Evolutionary conservation across 768 basidiomycete species (phyloP).

Genomic region (Xerocomus brunneocitrinus): DNA sequence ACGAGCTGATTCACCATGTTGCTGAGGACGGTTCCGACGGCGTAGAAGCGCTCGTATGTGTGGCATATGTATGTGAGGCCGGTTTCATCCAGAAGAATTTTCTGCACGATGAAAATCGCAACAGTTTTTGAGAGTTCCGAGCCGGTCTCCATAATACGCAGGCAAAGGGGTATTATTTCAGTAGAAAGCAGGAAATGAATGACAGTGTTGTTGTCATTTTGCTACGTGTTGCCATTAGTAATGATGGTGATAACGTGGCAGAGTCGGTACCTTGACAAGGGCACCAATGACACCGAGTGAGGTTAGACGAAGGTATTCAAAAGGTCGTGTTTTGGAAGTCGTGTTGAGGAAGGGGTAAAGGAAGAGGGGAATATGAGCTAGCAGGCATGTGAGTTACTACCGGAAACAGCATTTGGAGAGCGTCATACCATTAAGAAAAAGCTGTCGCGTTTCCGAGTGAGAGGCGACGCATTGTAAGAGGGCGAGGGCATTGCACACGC

Average conservation of each 20-base stretch:
- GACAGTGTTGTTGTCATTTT: constrained; percentile 99
- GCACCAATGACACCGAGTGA: constrained; percentile 99
- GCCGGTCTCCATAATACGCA: constrained; percentile 99
- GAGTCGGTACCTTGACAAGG: constrained; percentile 77
- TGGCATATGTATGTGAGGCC: constrained; percentile 98
- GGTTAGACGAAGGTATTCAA: constrained; percentile 98
- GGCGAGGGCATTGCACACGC: constrained; percentile 98
- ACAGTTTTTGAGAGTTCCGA: constrained; percentile 98
- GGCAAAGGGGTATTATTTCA: constrained; percentile 98
- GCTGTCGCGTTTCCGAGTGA: constrained; percentile 90
- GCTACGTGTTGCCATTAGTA: constrained; percentile 44
- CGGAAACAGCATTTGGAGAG: background rate
- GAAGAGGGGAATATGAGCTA: constrained; percentile 92
- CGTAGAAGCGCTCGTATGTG: constrained; percentile 99
- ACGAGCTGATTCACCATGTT: constrained; percentile 99
- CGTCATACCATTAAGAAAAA: constrained; percentile 83
- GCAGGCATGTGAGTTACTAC: background rate
- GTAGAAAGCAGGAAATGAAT: constrained; percentile 99
- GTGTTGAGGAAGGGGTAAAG: constrained; percentile 99
- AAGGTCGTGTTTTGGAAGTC: constrained; percentile 97
- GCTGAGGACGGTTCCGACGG: constrained; percentile 95
- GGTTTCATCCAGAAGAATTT: constrained; percentile 94
- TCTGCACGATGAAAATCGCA: constrained; percentile 99
- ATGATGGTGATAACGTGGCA: background rate
- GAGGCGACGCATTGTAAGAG: constrained; percentile 97